Evolutionary conservation across 202 grass and related monocot genomes (phyloP).

Genomic region (Elaeis oleifera): DNA sequence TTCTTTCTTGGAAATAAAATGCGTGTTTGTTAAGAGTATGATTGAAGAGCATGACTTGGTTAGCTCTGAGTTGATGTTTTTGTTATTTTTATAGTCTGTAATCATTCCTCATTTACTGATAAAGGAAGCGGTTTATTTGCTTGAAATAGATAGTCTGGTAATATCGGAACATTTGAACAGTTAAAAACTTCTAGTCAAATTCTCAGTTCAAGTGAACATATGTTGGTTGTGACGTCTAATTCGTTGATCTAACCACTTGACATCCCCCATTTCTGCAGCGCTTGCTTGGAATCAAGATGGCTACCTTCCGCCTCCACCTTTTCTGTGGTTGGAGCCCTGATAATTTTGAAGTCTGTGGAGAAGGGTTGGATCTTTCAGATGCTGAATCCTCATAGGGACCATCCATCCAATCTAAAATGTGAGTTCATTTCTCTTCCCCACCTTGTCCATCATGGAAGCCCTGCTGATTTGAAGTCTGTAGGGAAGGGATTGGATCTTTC

Average conservation of each 20-base stretch:
- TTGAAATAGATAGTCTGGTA: too few species aligned
- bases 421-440: background rate
- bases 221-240: background rate
- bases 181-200: too few species aligned
- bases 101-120: too few species aligned
- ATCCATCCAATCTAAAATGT: background rate
- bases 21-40: too few species aligned
- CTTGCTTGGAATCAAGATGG: slow-evolving; percentile 62
- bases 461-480: slow-evolving; percentile 74
- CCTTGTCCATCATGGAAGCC: slow-evolving; percentile 35
- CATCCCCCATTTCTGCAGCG: slow-evolving; percentile 21
- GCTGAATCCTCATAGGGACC: slow-evolving; percentile 15
- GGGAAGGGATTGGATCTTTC: slow-evolving; percentile 44
- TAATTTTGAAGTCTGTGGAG: slow-evolving; percentile 67
- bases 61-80: too few species aligned
- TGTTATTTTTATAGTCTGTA: too few species aligned
- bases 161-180: too few species aligned
- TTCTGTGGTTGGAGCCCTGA: slow-evolving; percentile 62
- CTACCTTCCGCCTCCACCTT: slow-evolving; percentile 70
- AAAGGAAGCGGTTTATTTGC: too few species aligned
- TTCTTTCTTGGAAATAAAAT: too few species aligned
- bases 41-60: too few species aligned
- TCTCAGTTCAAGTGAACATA: too few species aligned
- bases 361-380: slow-evolving; percentile 50
- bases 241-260: too few species aligned